Base-by-base conservation (phyloP, 176 grass and related monocot genomes). In the Carex kokanica region DNA sequence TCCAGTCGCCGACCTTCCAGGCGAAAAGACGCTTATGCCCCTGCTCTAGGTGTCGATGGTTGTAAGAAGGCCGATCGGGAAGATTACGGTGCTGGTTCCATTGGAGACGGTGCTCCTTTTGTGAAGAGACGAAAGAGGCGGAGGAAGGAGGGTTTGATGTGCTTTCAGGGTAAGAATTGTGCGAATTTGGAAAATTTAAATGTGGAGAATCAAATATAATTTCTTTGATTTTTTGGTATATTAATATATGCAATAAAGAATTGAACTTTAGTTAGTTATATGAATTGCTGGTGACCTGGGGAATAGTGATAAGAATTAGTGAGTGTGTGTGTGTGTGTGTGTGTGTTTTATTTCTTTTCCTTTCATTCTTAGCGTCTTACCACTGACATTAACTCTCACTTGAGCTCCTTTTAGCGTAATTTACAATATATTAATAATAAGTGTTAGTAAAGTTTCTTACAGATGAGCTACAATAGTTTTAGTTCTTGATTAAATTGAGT, bases 51-150 rank as follows among this genome's bases (percentile, higher is more conserved):
- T 23, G 3, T 41, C n/a, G n/a, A 51, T 51, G 69, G 41, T 24
- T 24, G n/a, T 73, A 40, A 25, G 3, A 51, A 73, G 23, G 25
- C 24, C 7, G 73, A 78, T 78, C 73, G 31, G 67, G 67, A 17
- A 43, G 36, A 71, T 71, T n/a, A 36, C 6, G 73, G 21, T 15
- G 21, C 24, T 55, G 51, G 49, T 14, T 18, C 14, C 7, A 6
- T 54, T 27, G 73, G 73, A 16, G 25, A 78, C 14, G 73, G 11
- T 78, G 24, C 2, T 53, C 6, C 49, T 17, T 8, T 32, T 51
- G 51, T 17, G 73, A 78, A 78, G 73, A 78, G 51, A 49, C 73
- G 51, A 54, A 78, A 29, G 73, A 54, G 73, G 24, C 49, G 73
- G 51, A 32, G 73, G 25, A 78, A 78, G 73, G 73, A 78, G 73